phyloP scores from a whole-genome alignment of 2,329 filamentous ascomycete species.

The Ilyonectria mors-panacis region DNA sequence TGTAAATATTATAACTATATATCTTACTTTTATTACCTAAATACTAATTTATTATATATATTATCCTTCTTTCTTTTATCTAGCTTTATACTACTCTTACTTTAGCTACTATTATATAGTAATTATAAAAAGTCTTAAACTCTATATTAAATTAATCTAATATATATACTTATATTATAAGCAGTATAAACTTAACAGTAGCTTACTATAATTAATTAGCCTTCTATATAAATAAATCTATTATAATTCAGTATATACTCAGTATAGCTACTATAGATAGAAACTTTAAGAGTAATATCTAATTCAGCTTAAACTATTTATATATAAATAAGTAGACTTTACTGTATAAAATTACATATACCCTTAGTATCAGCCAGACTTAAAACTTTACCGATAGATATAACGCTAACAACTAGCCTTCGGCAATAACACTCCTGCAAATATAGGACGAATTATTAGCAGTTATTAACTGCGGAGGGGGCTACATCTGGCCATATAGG shows the following conservation, averaged over 20 bases:
- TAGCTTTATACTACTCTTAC: slow-evolving; percentile 50
- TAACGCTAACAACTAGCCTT: slow-evolving; percentile 58
- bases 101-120: slow-evolving; percentile 57
- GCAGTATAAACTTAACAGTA: slow-evolving; percentile 58
- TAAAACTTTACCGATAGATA: slow-evolving; percentile 57
- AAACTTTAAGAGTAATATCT: slow-evolving; percentile 62
- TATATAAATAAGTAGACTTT: slow-evolving; percentile 66
- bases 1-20: not conserved
- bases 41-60: slow-evolving; percentile 50
- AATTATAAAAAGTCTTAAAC: slow-evolving; percentile 54
- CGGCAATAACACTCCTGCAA: slow-evolving; percentile 56
- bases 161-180: slow-evolving; percentile 60
- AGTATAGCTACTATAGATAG: slow-evolving; percentile 63
- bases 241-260: slow-evolving; percentile 59
- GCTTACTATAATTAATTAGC: slow-evolving; percentile 56
- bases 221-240: slow-evolving; percentile 54
- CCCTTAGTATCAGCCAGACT: slow-evolving; percentile 63
- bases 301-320: slow-evolving; percentile 60
- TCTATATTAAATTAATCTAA: slow-evolving; percentile 59
- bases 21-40: not conserved
- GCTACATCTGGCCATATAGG: slow-evolving; percentile 60
- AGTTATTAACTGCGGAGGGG: slow-evolving; percentile 57
- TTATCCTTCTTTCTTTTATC: slow-evolving; percentile 49
- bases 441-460: slow-evolving; percentile 57
- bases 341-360: slow-evolving; percentile 64